A percentile compares a stretch with the other conserved stretches of the same genome.
phyloP scores from a whole-genome alignment of 805 yeast species.

The Grigorovia jiainica region DNA sequence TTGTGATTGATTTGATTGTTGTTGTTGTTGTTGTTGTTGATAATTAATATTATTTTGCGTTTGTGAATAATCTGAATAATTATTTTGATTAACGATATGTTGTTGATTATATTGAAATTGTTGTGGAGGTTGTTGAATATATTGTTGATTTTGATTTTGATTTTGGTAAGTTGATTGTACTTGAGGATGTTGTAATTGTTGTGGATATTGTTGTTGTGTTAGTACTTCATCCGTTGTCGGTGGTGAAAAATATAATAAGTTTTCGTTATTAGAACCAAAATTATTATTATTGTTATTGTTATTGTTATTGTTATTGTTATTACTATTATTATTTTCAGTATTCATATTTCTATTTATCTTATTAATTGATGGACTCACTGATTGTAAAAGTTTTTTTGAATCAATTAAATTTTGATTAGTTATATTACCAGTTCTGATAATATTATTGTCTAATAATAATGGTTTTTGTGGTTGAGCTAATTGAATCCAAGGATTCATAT shows the following conservation, averaged over 20 bases:
- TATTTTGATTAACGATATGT: background rate
- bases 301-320: background rate
- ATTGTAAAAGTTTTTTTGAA: background rate
- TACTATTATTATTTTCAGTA: conserved; percentile 1
- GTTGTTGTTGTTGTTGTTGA: background rate
- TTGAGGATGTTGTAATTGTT: background rate
- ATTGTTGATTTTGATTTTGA: background rate
- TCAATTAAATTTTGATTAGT: background rate
- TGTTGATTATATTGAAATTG: background rate
- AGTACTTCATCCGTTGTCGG: background rate
- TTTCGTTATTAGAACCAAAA: background rate
- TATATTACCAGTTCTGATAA: background rate
- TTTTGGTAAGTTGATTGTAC: background rate
- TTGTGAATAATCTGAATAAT: background rate
- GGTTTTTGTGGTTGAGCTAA: background rate
- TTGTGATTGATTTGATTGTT: background rate
- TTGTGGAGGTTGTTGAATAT: background rate
- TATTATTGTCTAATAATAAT: background rate
- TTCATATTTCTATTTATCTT: background rate
- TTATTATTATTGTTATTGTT: background rate
- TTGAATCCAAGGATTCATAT: conserved; percentile 2
- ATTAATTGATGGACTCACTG: background rate
- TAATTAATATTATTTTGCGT: background rate
- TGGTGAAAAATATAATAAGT: background rate
- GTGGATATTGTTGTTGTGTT: background rate